A percentile compares a stretch with the other conserved stretches of the same genome.
These are phyloP conservation scores for Neolentinus lepideus DNA, from an alignment of 1,284 basidiomycete species.

Conservation along the genomic window DNA sequence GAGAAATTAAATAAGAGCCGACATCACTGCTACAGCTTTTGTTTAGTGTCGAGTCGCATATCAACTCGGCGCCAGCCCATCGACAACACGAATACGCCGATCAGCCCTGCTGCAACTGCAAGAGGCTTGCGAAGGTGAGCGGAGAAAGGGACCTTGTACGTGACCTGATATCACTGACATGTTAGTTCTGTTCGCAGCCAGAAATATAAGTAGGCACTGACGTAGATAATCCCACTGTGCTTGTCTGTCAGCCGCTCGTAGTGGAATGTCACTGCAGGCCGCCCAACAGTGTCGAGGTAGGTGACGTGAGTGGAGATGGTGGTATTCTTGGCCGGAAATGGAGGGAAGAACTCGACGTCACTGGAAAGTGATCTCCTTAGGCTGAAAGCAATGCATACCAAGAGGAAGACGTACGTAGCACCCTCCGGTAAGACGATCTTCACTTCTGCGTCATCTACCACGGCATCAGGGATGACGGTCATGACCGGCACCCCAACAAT, in stretches of 20 bases:
- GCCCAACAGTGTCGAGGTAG: constrained; percentile 92
- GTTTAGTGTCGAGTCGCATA: constrained; percentile 45
- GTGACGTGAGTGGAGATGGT: constrained; percentile 65
- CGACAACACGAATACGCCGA: constrained; percentile 57
- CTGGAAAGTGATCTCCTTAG: constrained; percentile 30
- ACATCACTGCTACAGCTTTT: constrained; percentile 9
- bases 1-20: no score
- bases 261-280: constrained; percentile 69
- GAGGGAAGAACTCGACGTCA: constrained; percentile 68
- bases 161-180: constrained; percentile 49
- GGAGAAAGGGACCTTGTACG: constrained; percentile 72
- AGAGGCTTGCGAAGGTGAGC: constrained; percentile 83
- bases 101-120: constrained; percentile 61
- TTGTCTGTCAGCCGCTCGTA: constrained; percentile 75
- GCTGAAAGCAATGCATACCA: neutral
- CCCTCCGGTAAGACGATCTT: constrained; percentile 90
- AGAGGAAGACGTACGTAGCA: constrained; percentile 61
- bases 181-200: neutral
- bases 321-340: constrained; percentile 70
- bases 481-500: constrained; percentile 83
- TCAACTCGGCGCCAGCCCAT: constrained; percentile 59
- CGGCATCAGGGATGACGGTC: constrained; percentile 74
- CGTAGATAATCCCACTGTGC: constrained; percentile 71
- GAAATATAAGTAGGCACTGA: constrained; percentile 29
- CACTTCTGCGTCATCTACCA: constrained; percentile 77